Conservation (phyloP, 2,329 filamentous ascomycete species). For the Colletotrichum australisinense region DNA sequence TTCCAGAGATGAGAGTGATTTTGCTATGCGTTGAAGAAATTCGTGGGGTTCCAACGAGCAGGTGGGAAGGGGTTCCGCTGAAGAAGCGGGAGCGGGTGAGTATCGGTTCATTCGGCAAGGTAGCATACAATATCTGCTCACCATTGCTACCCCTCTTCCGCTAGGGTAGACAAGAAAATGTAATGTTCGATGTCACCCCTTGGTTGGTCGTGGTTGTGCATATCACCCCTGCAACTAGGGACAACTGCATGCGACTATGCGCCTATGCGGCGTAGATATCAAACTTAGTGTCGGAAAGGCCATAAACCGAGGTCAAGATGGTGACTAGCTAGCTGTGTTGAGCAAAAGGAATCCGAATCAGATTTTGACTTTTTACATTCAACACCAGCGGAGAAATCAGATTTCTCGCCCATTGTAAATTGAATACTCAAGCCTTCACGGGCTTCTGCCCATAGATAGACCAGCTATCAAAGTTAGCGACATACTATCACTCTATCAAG, state of each 20-base stretch:
- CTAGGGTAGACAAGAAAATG: background rate
- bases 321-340: too few relatives aligned
- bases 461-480: background rate
- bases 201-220: background rate
- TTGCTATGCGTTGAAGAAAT: background rate
- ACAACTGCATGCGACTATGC: background rate
- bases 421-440: too few relatives aligned
- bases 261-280: background rate
- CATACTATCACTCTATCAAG: too few relatives aligned
- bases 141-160: slow-evolving; percentile 4
- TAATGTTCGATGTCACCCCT: background rate
- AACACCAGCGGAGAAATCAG: too few relatives aligned
- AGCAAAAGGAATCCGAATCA: too few relatives aligned
- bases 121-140: background rate
- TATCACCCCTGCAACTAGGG: too few relatives aligned
- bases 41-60: background rate
- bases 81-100: background rate
- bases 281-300: background rate
- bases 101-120: background rate
- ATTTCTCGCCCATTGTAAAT: too few relatives aligned
- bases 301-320: too few relatives aligned
- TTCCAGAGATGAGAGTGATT: background rate
- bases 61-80: too few relatives aligned
- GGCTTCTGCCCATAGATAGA: slow-evolving; percentile 40
- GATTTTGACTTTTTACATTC: too few relatives aligned